A percentile compares a stretch with the other conserved stretches of the same genome.
Evolutionary conservation across 225 moss, liverwort and hornwort species (phyloP).

Genomic region (Rhytidiadelphus loreus): DNA sequence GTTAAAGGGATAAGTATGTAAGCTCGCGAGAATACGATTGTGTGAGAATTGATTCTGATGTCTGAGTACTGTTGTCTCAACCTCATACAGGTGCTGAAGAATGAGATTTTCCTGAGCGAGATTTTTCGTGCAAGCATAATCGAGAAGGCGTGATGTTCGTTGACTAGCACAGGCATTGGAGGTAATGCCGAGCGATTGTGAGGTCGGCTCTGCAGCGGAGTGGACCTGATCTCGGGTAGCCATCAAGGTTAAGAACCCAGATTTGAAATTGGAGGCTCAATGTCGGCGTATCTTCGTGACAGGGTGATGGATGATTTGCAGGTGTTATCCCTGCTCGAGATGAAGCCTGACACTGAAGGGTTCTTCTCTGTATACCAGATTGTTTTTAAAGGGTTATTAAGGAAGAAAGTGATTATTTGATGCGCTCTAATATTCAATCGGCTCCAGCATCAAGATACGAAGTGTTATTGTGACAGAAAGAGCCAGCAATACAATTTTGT

Average conservation of each 20-base stretch:
- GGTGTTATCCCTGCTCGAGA: constrained; percentile 33
- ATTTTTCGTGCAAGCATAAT: neutral
- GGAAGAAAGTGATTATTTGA: constrained; percentile 38
- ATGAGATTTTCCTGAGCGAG: neutral
- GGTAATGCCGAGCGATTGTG: constrained; percentile 8
- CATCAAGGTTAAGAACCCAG: neutral
- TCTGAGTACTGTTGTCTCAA: neutral
- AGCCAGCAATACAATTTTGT: neutral
- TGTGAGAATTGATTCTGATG: neutral
- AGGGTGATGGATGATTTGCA: constrained; percentile 36
- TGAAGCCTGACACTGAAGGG: constrained; percentile 23
- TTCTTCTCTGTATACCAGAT: constrained; percentile 32
- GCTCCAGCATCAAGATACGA: neutral
- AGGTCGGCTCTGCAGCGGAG: neutral
- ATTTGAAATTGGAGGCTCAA: constrained; percentile 6
- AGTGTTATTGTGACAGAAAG: neutral
- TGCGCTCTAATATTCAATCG: neutral
- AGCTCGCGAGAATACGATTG: neutral
- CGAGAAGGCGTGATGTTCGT: neutral
- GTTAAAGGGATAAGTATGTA: neutral
- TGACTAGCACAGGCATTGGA: neutral
- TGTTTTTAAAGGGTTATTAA: constrained; percentile 37
- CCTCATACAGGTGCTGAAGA: neutral
- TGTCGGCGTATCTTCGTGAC: constrained; percentile 31
- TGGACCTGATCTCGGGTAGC: neutral